phyloP scores from a whole-genome alignment of 768 basidiomycete genomes.

The Phallus indusiatus region DNA sequence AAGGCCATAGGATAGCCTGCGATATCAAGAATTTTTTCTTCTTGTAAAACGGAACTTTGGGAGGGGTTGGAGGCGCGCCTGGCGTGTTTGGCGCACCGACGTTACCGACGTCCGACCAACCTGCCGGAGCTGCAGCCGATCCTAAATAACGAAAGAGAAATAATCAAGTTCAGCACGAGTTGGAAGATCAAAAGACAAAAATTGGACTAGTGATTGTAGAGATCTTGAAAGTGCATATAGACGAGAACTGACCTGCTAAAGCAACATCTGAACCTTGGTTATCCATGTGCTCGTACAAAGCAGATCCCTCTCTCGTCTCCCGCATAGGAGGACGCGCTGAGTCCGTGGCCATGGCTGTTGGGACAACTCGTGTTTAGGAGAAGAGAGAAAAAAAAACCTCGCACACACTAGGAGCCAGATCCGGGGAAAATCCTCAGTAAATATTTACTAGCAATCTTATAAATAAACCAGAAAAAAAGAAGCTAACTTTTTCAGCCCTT shows the following conservation, averaged over 20 bases:
- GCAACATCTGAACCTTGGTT: neutral
- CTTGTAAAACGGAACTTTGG: constrained; percentile 43
- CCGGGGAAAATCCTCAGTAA: no score
- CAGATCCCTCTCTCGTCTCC: neutral
- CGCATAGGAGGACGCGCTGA: neutral
- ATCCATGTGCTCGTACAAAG: neutral
- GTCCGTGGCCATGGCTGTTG: neutral
- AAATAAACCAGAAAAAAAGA: no score
- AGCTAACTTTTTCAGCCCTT: no score
- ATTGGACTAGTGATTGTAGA: no score
- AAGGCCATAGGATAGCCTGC: constrained; percentile 35
- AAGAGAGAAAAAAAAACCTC: neutral
- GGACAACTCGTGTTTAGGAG: neutral
- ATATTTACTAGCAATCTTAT: no score
- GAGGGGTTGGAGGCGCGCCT: constrained; percentile 3
- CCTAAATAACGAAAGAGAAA: neutral
- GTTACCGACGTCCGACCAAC: neutral
- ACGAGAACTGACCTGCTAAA: neutral
- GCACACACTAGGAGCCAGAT: no score
- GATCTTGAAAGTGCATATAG: neutral
- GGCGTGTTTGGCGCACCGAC: neutral
- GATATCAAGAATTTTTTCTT: constrained; percentile 56
- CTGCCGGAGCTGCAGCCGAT: constrained; percentile 4
- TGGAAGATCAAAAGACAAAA: neutral
- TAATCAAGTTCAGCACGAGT: neutral